Evolutionary conservation across 2,329 filamentous ascomycete species (phyloP), one percentile per base, ranked within the genome.

Genomic region (Beauveria rudraprayagi): DNA sequence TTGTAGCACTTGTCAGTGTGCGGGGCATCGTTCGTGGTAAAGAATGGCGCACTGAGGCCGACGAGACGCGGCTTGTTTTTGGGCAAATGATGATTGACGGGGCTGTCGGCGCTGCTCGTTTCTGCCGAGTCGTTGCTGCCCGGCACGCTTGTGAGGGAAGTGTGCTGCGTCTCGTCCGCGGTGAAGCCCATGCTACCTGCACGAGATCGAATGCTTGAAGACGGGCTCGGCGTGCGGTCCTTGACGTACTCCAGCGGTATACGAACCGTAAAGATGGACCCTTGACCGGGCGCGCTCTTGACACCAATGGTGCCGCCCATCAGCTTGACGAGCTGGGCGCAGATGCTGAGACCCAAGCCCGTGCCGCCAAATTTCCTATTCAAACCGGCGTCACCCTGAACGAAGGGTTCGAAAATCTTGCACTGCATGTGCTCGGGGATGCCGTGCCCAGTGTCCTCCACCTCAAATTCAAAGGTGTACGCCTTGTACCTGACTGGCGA

Each of bases 301-400:
- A 96, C 76, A 3, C 78, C 78, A 56, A 97, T 90, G 1, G 77
- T 83, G 9, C 92, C 92, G 56, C 86, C 87, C 91, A 97, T 96
- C 19, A 96, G 76, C n/a, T 79, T 84, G 3, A 91, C 90, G 44
- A 97, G 78, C 71, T 97, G 92, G 24, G 90, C 88, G 74, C 91
- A 96, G 68, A 97, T 97, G 69, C 89, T 93, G 60, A 97, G 74
- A 1, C 92, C 92, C 1, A 96, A 78, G 5, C 92, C 92, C 0
- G 92, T 96, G 17, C 92, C 92, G 22, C 91, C 92, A 69, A 88
- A 95, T 69, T 94, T 95, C 73, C 91, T 94, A 76, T 89, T 95
- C n/a, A 97, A 76, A 0, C 91, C 90, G 1, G 94, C 77, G 70
- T 96, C 92, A n/a, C 90, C 92, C 73, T 97, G 92, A 0, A 96